Percentiles rank a stretch among this genome's conserved stretches.
These are phyloP conservation scores for Quercus rubra DNA, from an alignment of 306 rosid genomes.

Conservation along the genomic window DNA sequence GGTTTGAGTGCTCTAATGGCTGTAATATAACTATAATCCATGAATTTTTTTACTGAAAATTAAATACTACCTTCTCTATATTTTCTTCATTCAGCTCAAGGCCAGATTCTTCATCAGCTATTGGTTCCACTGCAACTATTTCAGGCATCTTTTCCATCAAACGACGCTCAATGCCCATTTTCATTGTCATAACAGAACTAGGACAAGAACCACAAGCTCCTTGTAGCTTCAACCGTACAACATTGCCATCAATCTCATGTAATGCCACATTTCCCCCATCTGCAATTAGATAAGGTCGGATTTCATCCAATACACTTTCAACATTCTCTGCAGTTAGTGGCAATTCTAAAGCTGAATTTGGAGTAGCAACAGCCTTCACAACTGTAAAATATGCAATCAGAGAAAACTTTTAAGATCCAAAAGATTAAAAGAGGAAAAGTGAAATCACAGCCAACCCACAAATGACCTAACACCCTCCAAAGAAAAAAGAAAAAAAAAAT, in stretches of 20 bases:
- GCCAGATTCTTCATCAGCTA: conserved; percentile 79
- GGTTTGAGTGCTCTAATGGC: background rate
- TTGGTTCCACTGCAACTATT: conserved; percentile 89
- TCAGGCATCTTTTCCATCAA: conserved; percentile 96
- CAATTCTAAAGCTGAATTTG: conserved; percentile 72
- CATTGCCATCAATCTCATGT: conserved; percentile 86
- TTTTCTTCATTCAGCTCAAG: conserved; percentile 85
- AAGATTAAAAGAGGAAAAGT: background rate
- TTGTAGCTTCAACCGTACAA: conserved; percentile 89
- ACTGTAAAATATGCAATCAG: conserved; percentile 34
- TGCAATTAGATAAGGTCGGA: conserved; percentile 83
- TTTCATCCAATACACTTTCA: conserved; percentile 71
- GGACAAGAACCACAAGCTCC: conserved; percentile 99
- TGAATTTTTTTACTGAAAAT: background rate
- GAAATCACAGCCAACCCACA: background rate
- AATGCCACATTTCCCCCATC: conserved; percentile 93
- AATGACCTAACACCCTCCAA: background rate
- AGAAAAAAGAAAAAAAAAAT: background rate
- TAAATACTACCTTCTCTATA: conserved; percentile 67
- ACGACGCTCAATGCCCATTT: conserved; percentile 90
- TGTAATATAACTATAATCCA: background rate
- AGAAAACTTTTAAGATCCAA: conserved; percentile 3
- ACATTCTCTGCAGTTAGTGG: conserved; percentile 83
- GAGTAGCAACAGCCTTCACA: conserved; percentile 71
- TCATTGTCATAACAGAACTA: conserved; percentile 88